Evolutionary conservation across 768 basidiomycete genomes (phyloP).

Genomic region (Naganishia friedmannii): DNA sequence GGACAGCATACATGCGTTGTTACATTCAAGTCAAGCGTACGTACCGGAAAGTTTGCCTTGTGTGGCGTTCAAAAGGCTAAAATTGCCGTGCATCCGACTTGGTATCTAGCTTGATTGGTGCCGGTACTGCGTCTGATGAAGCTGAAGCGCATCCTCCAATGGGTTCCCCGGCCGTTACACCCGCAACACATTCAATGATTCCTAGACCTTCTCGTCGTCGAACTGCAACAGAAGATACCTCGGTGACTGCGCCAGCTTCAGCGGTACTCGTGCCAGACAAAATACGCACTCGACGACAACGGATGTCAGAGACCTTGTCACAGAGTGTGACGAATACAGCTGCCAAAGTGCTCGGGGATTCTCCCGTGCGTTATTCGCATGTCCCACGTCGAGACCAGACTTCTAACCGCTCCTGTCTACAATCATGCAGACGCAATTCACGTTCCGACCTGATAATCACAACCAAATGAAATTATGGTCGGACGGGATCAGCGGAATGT

Average conservation of each 20-base stretch:
- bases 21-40: not conserved
- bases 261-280: too few relatives aligned
- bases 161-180: not conserved
- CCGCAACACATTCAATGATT: not conserved
- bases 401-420: not conserved
- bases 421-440: not conserved
- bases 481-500: slow-evolving; percentile 19
- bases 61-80: not conserved
- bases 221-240: not conserved
- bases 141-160: not conserved
- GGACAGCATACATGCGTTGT: slow-evolving; percentile 12
- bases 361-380: not conserved
- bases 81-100: not conserved
- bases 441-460: not conserved
- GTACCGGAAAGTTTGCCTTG: not conserved
- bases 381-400: not conserved
- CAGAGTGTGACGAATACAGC: slow-evolving; percentile 4
- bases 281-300: not conserved
- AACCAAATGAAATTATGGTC: slow-evolving; percentile 19
- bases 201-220: not conserved
- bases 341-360: not conserved
- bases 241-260: not conserved
- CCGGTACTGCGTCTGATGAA: not conserved
- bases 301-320: slow-evolving; percentile 1
- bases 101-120: not conserved